Evolutionary conservation across 2,329 filamentous ascomycete genomes (phyloP).

Genomic region (Aspergillus sp.): DNA sequence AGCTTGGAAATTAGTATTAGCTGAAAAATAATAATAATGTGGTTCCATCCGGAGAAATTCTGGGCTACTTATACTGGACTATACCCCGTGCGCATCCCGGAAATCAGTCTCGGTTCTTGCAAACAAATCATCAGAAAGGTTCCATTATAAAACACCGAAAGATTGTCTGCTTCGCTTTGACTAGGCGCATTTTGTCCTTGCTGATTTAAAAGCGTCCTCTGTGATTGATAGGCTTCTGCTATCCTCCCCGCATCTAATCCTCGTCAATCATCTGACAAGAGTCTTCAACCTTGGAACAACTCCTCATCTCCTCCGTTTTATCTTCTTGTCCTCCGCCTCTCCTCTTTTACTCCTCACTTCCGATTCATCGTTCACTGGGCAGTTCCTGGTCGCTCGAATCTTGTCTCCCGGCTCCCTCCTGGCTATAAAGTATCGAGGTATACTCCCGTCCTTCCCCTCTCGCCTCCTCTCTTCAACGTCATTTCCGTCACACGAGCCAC

Average conservation of each 20-base stretch:
- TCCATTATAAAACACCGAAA: constrained; percentile 1
- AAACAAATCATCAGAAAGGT: neutral
- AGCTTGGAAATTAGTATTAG: neutral
- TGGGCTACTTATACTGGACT: neutral
- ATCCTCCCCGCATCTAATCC: constrained; percentile 7
- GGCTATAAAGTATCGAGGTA: constrained; percentile 1
- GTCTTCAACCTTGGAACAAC: neutral
- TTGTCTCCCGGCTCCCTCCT: neutral
- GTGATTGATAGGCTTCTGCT: neutral
- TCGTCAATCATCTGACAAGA: constrained; percentile 11
- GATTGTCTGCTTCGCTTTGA: neutral
- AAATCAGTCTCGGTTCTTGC: constrained; percentile 6
- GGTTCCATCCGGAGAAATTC: neutral
- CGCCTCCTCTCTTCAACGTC: neutral
- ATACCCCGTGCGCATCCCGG: neutral
- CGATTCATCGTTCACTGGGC: constrained; percentile 14
- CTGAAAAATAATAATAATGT: neutral
- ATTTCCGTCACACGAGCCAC: constrained; percentile 7
- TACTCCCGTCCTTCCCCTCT: constrained; percentile 1
- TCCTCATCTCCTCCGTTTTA: neutral
- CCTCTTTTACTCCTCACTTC: constrained; percentile 8
- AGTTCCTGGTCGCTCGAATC: constrained; percentile 3
- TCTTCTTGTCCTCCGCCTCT: constrained; percentile 2
- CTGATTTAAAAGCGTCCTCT: neutral
- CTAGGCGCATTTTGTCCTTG: neutral